phyloP scores from a whole-genome alignment of 2,329 filamentous ascomycete genomes.

The Sclerotinia trifoliorum region DNA sequence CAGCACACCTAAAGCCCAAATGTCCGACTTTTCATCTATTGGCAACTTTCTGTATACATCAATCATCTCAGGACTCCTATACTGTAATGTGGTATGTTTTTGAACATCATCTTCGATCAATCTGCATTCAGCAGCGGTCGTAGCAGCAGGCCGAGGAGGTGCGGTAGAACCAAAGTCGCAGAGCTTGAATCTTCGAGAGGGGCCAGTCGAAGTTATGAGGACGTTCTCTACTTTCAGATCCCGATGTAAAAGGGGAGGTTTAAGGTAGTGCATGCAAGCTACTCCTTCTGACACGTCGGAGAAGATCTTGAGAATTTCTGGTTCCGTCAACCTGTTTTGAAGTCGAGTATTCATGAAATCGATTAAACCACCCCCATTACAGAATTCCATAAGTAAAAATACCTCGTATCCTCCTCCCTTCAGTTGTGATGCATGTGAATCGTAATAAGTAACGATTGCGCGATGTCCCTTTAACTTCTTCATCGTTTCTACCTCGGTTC shows the following conservation, averaged over 20 bases:
- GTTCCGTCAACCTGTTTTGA: slow-evolving; percentile 94
- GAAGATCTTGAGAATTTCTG: slow-evolving; percentile 96
- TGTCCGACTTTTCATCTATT: slow-evolving; percentile 98
- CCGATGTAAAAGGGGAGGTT: slow-evolving; percentile 85
- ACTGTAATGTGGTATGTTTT: slow-evolving; percentile 94
- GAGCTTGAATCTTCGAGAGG: slow-evolving; percentile 81
- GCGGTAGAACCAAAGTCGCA: slow-evolving; percentile 97
- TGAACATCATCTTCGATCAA: slow-evolving; percentile 96
- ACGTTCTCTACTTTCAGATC: slow-evolving; percentile 99
- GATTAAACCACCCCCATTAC: slow-evolving; percentile 89
- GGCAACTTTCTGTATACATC: slow-evolving; percentile 96
- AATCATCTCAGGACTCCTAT: slow-evolving; percentile 97
- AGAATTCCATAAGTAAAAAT: slow-evolving; percentile 97
- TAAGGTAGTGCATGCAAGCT: slow-evolving; percentile 98
- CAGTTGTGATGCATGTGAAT: slow-evolving; percentile 94
- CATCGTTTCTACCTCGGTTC: slow-evolving; percentile 99
- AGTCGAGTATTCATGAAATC: slow-evolving; percentile 99
- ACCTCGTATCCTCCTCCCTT: slow-evolving; percentile 95
- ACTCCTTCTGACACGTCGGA: slow-evolving; percentile 94
- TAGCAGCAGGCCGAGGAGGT: slow-evolving; percentile 77
- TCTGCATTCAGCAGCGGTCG: slow-evolving; percentile 82
- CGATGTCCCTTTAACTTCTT: slow-evolving; percentile 97
- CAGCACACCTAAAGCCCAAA: slow-evolving; percentile 90
- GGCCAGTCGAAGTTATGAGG: slow-evolving; percentile 65
- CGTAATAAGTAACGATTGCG: slow-evolving; percentile 96